These are phyloP conservation scores for Rhynchospora breviuscula DNA, from an alignment of 176 grass and related monocot species.

Conservation along the genomic window DNA sequence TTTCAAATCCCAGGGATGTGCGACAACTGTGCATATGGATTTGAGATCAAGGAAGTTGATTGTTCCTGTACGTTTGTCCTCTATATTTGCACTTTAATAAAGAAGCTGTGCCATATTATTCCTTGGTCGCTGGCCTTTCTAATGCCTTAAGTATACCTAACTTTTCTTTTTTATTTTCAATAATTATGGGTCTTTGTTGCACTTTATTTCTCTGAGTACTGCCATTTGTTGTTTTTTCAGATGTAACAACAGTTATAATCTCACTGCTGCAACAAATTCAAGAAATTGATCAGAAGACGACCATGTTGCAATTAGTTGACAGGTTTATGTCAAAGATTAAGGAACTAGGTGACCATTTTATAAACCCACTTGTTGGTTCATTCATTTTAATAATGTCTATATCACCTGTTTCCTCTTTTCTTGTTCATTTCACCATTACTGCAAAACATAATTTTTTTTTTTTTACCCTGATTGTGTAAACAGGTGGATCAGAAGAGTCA, in stretches of 20 bases:
- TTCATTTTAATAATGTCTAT: not conserved
- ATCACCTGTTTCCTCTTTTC: not conserved
- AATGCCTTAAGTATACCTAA: slow-evolving; percentile 4
- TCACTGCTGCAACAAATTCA: slow-evolving; percentile 38
- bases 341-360: slow-evolving; percentile 39
- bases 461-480: slow-evolving; percentile 18
- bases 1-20: slow-evolving; percentile 43
- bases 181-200: not conserved
- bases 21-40: slow-evolving; percentile 46
- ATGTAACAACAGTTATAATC: slow-evolving; percentile 53
- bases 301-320: slow-evolving; percentile 73
- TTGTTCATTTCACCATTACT: not conserved
- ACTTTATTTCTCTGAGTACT: not conserved
- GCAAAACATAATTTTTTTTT: not conserved
- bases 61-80: slow-evolving; percentile 29
- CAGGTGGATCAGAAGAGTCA: slow-evolving; percentile 40
- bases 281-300: slow-evolving; percentile 82
- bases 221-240: slow-evolving; percentile 36
- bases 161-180: not conserved
- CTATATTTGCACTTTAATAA: not conserved
- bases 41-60: slow-evolving; percentile 44
- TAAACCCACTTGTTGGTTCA: not conserved
- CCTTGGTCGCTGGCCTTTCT: slow-evolving; percentile 16
- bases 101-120: not conserved
- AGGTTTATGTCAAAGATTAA: slow-evolving; percentile 73